Conservation (phyloP, 345 rosid species). For the Syzygium aromaticum region DNA sequence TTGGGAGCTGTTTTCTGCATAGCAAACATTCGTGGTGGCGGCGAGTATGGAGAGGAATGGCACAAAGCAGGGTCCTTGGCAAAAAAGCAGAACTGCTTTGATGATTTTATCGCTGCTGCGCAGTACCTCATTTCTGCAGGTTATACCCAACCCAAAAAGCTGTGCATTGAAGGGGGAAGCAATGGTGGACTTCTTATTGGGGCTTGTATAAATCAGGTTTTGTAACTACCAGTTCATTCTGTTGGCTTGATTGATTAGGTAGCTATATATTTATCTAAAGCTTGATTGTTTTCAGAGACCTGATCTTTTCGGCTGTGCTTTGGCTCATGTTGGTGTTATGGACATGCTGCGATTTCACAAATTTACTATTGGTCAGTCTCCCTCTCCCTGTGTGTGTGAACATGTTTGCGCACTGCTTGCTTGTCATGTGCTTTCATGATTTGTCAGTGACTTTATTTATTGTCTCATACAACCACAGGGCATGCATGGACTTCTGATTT, state of each 20-base stretch:
- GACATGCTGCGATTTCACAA: constrained; percentile 96
- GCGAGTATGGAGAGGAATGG: constrained; percentile 98
- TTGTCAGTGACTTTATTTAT: not conserved
- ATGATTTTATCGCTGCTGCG: constrained; percentile 77
- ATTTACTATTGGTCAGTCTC: constrained; percentile 71
- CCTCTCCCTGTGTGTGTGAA: not conserved
- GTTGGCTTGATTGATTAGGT: not conserved
- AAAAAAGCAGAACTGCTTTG: constrained; percentile 81
- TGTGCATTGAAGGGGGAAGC: constrained; percentile 94
- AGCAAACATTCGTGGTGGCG: constrained; percentile 94
- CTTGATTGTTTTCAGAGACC: constrained; percentile 52
- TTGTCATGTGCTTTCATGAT: not conserved
- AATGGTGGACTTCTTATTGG: constrained; percentile 94
- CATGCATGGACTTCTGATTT: constrained; percentile 95
- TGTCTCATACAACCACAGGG: constrained; percentile 26
- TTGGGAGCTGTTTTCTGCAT: constrained; percentile 73
- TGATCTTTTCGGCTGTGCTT: constrained; percentile 93
- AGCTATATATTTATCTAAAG: not conserved
- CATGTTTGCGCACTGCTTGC: not conserved
- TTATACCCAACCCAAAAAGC: constrained; percentile 59
- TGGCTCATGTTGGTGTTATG: constrained; percentile 99
- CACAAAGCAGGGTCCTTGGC: constrained; percentile 79
- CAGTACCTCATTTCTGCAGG: constrained; percentile 72
- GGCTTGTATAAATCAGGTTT: constrained; percentile 93
- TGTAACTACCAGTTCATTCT: not conserved